Evolutionary conservation across 225 moss, liverwort and hornwort species (phyloP).

Genomic region (Takakia lepidozioides): DNA sequence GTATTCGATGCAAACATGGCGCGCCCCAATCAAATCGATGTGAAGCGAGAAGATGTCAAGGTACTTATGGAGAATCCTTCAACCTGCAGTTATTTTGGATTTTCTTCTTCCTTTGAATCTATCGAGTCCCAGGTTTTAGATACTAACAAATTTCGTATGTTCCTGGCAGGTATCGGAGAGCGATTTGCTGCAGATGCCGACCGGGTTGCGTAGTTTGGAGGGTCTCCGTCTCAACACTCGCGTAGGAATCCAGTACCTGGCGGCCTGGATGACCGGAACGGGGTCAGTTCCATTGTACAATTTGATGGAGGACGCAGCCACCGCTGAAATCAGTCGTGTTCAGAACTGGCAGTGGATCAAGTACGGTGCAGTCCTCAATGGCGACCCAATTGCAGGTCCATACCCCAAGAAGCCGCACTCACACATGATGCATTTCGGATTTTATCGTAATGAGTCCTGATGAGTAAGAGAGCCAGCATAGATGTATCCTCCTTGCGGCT

Average conservation of each 20-base stretch:
- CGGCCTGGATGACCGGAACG: constrained; percentile 77
- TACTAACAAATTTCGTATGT: no score
- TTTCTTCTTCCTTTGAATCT: no score
- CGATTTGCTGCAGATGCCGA: constrained; percentile 68
- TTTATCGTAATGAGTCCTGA: no score
- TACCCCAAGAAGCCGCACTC: no score
- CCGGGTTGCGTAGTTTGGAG: constrained; percentile 51
- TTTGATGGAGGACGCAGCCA: constrained; percentile 89
- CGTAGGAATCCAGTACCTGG: constrained; percentile 75
- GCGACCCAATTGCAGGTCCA: constrained; percentile 52
- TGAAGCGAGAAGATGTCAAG: constrained; percentile 66
- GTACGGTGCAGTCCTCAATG: constrained; percentile 60
- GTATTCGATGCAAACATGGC: constrained; percentile 71
- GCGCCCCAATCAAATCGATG: constrained; percentile 57
- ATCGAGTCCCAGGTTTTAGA: no score
- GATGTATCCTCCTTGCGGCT: no score
- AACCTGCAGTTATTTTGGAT: no score
- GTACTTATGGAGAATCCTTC: no score
- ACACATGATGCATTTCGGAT: no score
- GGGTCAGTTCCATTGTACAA: constrained; percentile 79
- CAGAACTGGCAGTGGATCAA: constrained; percentile 93
- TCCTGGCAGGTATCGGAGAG: constrained; percentile 13
- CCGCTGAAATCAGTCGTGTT: constrained; percentile 81
- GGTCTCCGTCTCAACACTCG: constrained; percentile 70
- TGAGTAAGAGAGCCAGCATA: no score